phyloP scores from a whole-genome alignment of 441 rosid species.

The Viola pubescens region DNA sequence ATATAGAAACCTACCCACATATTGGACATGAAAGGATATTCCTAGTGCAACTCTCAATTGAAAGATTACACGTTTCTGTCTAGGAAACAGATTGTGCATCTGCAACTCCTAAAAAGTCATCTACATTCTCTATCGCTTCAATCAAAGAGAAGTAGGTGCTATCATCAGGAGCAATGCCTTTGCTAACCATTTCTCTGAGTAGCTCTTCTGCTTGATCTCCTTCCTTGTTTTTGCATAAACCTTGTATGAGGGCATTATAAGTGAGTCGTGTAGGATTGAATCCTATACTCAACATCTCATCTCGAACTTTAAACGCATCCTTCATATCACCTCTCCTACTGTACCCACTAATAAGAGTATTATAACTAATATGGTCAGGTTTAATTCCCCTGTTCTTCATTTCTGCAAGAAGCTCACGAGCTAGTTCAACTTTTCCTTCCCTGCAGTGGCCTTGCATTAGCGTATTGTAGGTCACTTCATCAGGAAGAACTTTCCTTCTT shows the following conservation, averaged over 20 bases:
- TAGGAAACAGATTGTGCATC: conserved; percentile 13
- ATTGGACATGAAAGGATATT: conserved; percentile 1
- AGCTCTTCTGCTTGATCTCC: conserved; percentile 66
- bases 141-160: conserved; percentile 61
- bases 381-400: conserved; percentile 75
- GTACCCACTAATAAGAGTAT: conserved; percentile 81
- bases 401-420: conserved; percentile 65
- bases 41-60: not conserved
- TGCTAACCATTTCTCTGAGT: conserved; percentile 71
- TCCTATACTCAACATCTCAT: conserved; percentile 76
- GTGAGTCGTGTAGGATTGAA: conserved; percentile 79
- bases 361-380: conserved; percentile 78
- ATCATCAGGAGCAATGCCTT: conserved; percentile 76
- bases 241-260: conserved; percentile 74
- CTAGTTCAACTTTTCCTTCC: conserved; percentile 77
- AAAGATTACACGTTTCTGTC: not conserved
- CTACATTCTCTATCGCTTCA: conserved; percentile 45
- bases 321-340: conserved; percentile 74
- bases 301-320: conserved; percentile 63
- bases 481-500: conserved; percentile 49
- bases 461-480: conserved; percentile 85
- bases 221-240: conserved; percentile 63
- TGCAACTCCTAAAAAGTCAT: conserved; percentile 13
- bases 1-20: conserved; percentile 4
- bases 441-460: conserved; percentile 75